These are phyloP conservation scores for Leccinum disarticulatum DNA, from an alignment of 768 basidiomycete species.

Conservation along the genomic window DNA sequence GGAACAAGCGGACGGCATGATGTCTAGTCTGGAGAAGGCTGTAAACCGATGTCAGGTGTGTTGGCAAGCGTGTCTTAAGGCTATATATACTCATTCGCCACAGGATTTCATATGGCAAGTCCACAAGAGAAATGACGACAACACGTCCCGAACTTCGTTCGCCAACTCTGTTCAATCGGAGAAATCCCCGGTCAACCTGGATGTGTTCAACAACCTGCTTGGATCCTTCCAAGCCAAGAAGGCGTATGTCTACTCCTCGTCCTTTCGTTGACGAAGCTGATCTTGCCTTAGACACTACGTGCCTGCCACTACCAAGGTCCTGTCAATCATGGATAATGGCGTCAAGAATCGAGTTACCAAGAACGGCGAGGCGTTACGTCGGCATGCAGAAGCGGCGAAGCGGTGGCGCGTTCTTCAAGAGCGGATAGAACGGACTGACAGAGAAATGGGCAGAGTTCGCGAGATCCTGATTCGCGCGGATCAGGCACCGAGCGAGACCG, in stretches of 20 bases:
- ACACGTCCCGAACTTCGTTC: slow-evolving; percentile 41
- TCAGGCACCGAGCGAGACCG: slow-evolving; percentile 62
- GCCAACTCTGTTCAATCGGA: slow-evolving; percentile 49
- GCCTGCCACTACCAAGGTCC: slow-evolving; percentile 89
- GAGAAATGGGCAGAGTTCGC: slow-evolving; percentile 75
- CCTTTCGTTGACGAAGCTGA: slow-evolving; percentile 13
- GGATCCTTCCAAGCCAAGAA: slow-evolving; percentile 88
- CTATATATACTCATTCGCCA: slow-evolving; percentile 5
- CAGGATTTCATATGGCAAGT: slow-evolving; percentile 89
- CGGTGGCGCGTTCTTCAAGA: slow-evolving; percentile 82
- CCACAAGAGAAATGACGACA: slow-evolving; percentile 56
- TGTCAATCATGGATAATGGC: slow-evolving; percentile 92
- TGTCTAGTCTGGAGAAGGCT: slow-evolving; percentile 92
- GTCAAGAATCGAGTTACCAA: slow-evolving; percentile 91
- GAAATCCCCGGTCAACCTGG: slow-evolving; percentile 52
- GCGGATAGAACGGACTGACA: slow-evolving; percentile 76
- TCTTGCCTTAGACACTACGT: slow-evolving; percentile 74
- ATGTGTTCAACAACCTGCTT: slow-evolving; percentile 63
- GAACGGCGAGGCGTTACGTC: slow-evolving; percentile 91
- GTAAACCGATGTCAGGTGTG: slow-evolving; percentile 85
- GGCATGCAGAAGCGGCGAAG: slow-evolving; percentile 86
- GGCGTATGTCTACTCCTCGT: slow-evolving; percentile 51
- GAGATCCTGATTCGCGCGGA: slow-evolving; percentile 52
- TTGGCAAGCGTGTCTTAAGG: neutral
- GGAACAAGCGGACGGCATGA: slow-evolving; percentile 97